phyloP scores from a whole-genome alignment of 179 eudicot genomes.

The Actinidia arguta region DNA sequence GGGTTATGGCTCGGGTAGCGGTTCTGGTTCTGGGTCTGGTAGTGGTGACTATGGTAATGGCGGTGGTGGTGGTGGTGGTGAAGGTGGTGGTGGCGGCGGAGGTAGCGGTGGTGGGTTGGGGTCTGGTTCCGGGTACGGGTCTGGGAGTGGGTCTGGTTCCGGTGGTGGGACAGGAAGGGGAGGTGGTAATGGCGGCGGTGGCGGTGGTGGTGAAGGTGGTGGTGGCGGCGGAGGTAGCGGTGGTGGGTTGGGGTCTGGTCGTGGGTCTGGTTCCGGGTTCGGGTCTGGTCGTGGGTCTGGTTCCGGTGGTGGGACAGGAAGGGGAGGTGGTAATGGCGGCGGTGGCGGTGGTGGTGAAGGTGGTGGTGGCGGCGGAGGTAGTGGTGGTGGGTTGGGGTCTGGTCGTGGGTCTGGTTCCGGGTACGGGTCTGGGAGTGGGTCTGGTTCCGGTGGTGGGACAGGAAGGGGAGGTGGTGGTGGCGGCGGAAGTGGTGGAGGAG shows the following conservation, averaged over 20 bases:
- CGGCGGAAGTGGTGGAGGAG: slow-evolving; percentile 25
- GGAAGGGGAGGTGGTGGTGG: slow-evolving; percentile 25
- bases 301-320: slow-evolving; percentile 17
- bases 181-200: slow-evolving; percentile 7
- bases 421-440: slow-evolving; percentile 22
- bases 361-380: slow-evolving; percentile 9
- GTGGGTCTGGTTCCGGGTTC: slow-evolving; percentile 19
- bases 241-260: slow-evolving; percentile 4
- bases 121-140: slow-evolving; percentile 13
- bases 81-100: slow-evolving; percentile 14
- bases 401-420: slow-evolving; percentile 23
- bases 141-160: slow-evolving; percentile 20
- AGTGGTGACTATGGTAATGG: too few relatives aligned
- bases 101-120: too few relatives aligned
- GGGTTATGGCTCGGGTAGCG: slow-evolving; percentile 18
- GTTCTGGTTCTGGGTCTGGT: too few relatives aligned
- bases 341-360: slow-evolving; percentile 24
- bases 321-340: background rate
- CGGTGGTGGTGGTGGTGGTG: background rate
- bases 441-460: slow-evolving; percentile 2
- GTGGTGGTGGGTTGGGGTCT: background rate
- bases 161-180: slow-evolving; percentile 16
- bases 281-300: slow-evolving; percentile 22
- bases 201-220: slow-evolving; percentile 23
- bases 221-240: slow-evolving; percentile 2